phyloP scores from a whole-genome alignment of 441 rosid genomes.

The Populus hybrid region DNA sequence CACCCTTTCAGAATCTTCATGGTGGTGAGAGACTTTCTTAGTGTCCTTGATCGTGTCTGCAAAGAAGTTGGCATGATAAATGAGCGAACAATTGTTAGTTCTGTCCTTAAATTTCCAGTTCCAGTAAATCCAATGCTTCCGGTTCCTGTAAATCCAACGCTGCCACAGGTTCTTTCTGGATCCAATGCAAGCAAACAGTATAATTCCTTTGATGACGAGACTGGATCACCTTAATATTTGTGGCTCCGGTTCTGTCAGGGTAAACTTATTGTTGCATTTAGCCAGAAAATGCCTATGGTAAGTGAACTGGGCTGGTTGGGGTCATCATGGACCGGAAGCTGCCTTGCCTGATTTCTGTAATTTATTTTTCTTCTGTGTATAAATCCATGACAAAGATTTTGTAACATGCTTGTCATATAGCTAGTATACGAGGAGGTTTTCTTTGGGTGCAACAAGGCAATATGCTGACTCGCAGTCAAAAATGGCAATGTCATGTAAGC shows the following conservation, averaged over 20 bases:
- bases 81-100: constrained; percentile 74
- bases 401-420: constrained; percentile 30
- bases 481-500: constrained; percentile 5
- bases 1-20: constrained; percentile 93
- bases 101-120: constrained; percentile 73
- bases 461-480: background rate
- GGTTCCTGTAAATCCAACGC: constrained; percentile 23
- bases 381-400: constrained; percentile 42
- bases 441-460: constrained; percentile 20
- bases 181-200: constrained; percentile 34
- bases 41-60: constrained; percentile 83
- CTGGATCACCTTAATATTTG: constrained; percentile 33
- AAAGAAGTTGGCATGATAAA: constrained; percentile 79
- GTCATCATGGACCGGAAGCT: background rate
- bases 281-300: constrained; percentile 18
- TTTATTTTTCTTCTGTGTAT: constrained; percentile 35
- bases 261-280: constrained; percentile 15
- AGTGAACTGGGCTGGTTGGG: constrained; percentile 21
- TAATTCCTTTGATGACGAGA: constrained; percentile 58
- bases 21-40: constrained; percentile 90
- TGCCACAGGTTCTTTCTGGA: constrained; percentile 46
- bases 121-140: constrained; percentile 58
- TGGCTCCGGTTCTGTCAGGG: constrained; percentile 12
- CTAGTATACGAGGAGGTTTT: constrained; percentile 28
- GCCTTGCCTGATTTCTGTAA: constrained; percentile 29